Conservation (phyloP, 2,329 filamentous ascomycete genomes). For the Camillea tinctor region DNA sequence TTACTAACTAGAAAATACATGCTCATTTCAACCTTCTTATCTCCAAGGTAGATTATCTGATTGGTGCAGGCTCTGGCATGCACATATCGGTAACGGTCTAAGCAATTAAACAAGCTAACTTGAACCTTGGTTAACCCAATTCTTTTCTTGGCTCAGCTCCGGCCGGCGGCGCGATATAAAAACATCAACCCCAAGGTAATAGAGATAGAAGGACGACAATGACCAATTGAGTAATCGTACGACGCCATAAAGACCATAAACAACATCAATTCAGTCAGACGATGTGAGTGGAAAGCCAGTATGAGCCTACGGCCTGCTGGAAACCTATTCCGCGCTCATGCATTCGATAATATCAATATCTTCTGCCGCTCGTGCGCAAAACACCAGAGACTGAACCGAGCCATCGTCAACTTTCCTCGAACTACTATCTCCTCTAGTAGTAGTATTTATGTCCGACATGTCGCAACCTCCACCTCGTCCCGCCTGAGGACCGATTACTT, state of each 20-base stretch:
- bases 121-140: too few species aligned
- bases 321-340: slow-evolving; percentile 26
- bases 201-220: neutral
- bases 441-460: slow-evolving; percentile 11
- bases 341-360: slow-evolving; percentile 19
- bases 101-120: too few species aligned
- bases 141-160: too few species aligned
- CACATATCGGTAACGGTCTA: too few species aligned
- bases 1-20: too few species aligned
- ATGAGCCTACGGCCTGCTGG: slow-evolving; percentile 33
- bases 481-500: slow-evolving; percentile 32
- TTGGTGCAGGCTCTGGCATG: too few species aligned
- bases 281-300: slow-evolving; percentile 31
- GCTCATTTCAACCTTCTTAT: too few species aligned
- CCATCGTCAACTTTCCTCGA: slow-evolving; percentile 15
- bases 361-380: slow-evolving; percentile 32
- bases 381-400: slow-evolving; percentile 9
- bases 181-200: neutral
- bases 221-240: neutral
- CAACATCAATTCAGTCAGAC: slow-evolving; percentile 5
- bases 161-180: too few species aligned
- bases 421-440: neutral
- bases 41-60: too few species aligned
- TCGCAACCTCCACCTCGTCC: slow-evolving; percentile 10
- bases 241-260: neutral